Conservation (phyloP, 108 stramenopile species). For the Skeletonema grethae region DNA sequence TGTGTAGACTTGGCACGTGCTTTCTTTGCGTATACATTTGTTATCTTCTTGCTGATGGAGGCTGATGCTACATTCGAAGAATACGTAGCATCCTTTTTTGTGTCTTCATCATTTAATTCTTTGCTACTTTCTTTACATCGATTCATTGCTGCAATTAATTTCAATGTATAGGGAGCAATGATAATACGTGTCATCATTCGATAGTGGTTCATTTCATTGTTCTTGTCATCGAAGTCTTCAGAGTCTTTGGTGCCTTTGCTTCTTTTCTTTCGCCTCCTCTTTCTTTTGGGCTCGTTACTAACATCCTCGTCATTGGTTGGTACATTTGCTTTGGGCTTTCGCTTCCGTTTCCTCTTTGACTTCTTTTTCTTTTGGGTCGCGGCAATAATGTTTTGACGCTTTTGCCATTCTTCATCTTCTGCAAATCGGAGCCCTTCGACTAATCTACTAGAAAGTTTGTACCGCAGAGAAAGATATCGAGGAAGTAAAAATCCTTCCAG, state of each 20-base stretch:
- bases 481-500: slow-evolving; percentile 24
- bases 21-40: background rate
- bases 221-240: background rate
- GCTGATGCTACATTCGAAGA: background rate
- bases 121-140: background rate
- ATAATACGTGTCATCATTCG: slow-evolving; percentile 45
- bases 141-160: slow-evolving; percentile 14
- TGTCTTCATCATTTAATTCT: background rate
- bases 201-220: slow-evolving; percentile 21
- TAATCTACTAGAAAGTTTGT: background rate
- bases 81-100: slow-evolving; percentile 4
- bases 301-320: background rate
- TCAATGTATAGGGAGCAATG: slow-evolving; percentile 41
- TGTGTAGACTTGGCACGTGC: background rate
- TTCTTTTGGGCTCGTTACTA: background rate
- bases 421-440: slow-evolving; percentile 3
- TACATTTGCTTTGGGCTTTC: background rate
- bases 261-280: slow-evolving; percentile 2
- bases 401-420: slow-evolving; percentile 2
- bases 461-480: slow-evolving; percentile 18
- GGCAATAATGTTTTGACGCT: background rate
- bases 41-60: background rate
- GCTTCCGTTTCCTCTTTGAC: slow-evolving; percentile 3
- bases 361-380: background rate
- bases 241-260: background rate